Evolutionary conservation across 164 flowering plant species (phyloP).

Genomic region (Berberis thunbergii): DNA sequence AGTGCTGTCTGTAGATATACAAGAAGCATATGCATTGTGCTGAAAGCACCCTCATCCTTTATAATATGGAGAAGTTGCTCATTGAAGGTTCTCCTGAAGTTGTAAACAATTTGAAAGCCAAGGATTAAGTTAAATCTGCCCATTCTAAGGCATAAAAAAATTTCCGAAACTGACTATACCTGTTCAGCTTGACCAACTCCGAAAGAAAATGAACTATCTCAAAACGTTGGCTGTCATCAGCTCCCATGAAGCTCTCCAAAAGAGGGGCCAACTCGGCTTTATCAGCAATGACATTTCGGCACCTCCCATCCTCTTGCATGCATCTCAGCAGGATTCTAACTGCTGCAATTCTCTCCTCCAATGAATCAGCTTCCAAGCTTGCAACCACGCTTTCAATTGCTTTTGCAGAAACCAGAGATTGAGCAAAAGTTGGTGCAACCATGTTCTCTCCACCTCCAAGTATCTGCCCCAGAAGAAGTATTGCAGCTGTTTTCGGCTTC

Average conservation of each 20-base stretch:
- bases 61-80: constrained; percentile 57
- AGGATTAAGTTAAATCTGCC: not conserved
- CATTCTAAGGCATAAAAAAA: too few species aligned
- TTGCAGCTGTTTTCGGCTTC: constrained; percentile 53
- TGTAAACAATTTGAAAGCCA: constrained; percentile 2
- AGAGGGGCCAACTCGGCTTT: constrained; percentile 49
- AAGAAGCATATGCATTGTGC: constrained; percentile 68
- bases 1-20: constrained; percentile 51
- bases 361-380: constrained; percentile 39
- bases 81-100: constrained; percentile 55
- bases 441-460: constrained; percentile 27
- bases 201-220: constrained; percentile 52
- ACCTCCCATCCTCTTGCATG: constrained; percentile 51
- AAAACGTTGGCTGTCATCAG: constrained; percentile 42
- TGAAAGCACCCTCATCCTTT: constrained; percentile 61
- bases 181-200: constrained; percentile 56
- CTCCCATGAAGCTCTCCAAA: constrained; percentile 46
- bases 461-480: constrained; percentile 44
- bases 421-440: constrained; percentile 18
- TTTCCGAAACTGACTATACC: constrained; percentile 24
- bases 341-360: constrained; percentile 61
- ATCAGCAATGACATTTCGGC: constrained; percentile 60
- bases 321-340: constrained; percentile 56
- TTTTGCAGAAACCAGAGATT: constrained; percentile 28
- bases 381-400: constrained; percentile 32